Evolutionary conservation across 306 rosid genomes (phyloP).

Genomic region (Cucumis cinereus): DNA sequence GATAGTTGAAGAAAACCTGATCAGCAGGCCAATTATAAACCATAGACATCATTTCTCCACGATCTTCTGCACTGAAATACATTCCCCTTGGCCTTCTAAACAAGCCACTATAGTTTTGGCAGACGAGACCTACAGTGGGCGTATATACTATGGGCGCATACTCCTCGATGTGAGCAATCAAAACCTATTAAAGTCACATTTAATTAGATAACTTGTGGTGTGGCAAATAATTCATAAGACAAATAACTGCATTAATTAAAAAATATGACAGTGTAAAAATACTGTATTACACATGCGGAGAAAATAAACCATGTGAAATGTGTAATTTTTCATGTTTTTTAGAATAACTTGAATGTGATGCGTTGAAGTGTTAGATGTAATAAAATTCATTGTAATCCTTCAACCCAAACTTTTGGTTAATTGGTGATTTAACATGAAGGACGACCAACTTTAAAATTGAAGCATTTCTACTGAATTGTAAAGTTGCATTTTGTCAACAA

Average conservation of each 20-base stretch:
- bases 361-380: too few species aligned
- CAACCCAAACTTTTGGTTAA: too few species aligned
- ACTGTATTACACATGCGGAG: not conserved
- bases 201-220: constrained; percentile 8
- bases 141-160: constrained; percentile 95
- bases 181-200: constrained; percentile 47
- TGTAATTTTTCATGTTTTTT: not conserved
- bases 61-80: constrained; percentile 93
- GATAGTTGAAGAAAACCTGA: constrained; percentile 41
- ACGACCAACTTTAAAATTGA: not conserved
- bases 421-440: too few species aligned
- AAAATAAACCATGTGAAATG: not conserved
- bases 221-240: not conserved
- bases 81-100: constrained; percentile 99
- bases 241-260: not conserved
- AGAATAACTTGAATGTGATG: not conserved
- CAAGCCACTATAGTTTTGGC: constrained; percentile 90
- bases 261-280: not conserved
- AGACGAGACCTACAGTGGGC: constrained; percentile 96
- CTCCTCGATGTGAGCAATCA: constrained; percentile 83
- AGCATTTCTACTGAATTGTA: not conserved
- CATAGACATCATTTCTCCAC: constrained; percentile 99
- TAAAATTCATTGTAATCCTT: too few species aligned
- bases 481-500: not conserved
- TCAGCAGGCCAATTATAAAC: constrained; percentile 99